These are phyloP conservation scores for Tolypocladium capitatum DNA, from an alignment of 2,329 filamentous ascomycete genomes.

Conservation along the genomic window DNA sequence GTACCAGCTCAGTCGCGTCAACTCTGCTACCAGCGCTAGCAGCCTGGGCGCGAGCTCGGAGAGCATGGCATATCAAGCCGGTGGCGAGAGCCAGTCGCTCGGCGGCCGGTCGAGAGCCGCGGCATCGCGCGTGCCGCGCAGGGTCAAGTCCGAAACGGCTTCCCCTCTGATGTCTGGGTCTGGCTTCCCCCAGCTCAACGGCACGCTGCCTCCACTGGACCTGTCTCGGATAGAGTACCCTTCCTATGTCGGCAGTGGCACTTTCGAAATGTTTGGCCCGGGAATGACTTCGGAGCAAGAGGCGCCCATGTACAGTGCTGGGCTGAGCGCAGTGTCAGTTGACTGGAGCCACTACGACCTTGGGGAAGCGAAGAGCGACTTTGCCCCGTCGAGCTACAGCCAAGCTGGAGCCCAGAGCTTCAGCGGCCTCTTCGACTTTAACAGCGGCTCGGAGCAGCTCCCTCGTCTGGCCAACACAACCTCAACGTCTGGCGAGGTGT, in stretches of 20 bases:
- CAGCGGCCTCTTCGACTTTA: constrained; percentile 37
- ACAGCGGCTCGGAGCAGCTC: constrained; percentile 38
- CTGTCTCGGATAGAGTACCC: constrained; percentile 41
- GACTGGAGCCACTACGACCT: constrained; percentile 34
- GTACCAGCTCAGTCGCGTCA: constrained; percentile 45
- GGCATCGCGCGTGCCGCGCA: constrained; percentile 33
- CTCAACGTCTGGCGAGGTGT: constrained; percentile 54
- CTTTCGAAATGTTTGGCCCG: constrained; percentile 39
- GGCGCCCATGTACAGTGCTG: constrained; percentile 47
- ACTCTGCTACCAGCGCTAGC: constrained; percentile 41
- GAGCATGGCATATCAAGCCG: constrained; percentile 24
- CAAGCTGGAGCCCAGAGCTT: constrained; percentile 38
- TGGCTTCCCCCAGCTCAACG: constrained; percentile 38
- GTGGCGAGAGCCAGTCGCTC: constrained; percentile 18
- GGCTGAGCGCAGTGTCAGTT: constrained; percentile 40
- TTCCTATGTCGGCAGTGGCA: constrained; percentile 30
- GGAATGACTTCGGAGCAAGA: constrained; percentile 37
- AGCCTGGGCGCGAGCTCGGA: constrained; percentile 32
- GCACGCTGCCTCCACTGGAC: constrained; percentile 43
- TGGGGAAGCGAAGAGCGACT: constrained; percentile 30
- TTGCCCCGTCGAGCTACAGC: constrained; percentile 41
- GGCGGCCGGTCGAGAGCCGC: constrained; percentile 21
- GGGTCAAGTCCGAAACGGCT: constrained; percentile 47
- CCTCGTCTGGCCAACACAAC: constrained; percentile 41
- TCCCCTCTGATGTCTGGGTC: constrained; percentile 42